A percentile compares a stretch with the other conserved stretches of the same genome.
phyloP scores from a whole-genome alignment of 306 rosid species.

The Glycine soja region DNA sequence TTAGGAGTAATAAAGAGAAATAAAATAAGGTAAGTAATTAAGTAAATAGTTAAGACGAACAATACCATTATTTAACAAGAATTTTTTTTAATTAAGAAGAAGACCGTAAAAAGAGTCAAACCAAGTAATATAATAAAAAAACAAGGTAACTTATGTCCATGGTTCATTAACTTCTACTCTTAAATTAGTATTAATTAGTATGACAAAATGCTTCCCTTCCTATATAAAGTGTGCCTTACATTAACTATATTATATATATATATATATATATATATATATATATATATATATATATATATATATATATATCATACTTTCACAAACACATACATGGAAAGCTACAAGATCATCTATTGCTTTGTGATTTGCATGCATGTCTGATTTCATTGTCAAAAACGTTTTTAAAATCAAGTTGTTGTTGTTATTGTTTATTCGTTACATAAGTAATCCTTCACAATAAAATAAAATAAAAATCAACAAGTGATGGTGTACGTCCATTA shows the following conservation, averaged over 20 bases:
- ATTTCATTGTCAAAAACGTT: not conserved
- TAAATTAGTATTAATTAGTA: not conserved
- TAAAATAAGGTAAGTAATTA: no score
- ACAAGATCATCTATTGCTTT: not conserved
- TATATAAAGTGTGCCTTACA: slow-evolving; percentile 1
- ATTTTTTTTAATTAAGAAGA: not conserved
- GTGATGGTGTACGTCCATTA: no score
- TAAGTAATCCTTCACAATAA: no score
- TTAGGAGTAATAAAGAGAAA: no score
- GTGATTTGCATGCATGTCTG: not conserved
- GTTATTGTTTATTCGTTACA: no score
- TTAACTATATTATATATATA: no score
- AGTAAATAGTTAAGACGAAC: not conserved
- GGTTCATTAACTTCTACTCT: not conserved
- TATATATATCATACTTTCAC: not conserved
- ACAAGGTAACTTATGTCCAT: not conserved
- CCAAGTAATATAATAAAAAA: not conserved
- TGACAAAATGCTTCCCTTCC: not conserved
- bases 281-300: no score
- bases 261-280: no score
- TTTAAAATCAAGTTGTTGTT: not conserved
- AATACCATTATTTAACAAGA: not conserved
- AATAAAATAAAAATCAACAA: no score
- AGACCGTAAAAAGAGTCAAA: not conserved
- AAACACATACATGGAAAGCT: not conserved